Evolutionary conservation across 1,284 basidiomycete species (phyloP).

Genomic region (Irpex sp.): DNA sequence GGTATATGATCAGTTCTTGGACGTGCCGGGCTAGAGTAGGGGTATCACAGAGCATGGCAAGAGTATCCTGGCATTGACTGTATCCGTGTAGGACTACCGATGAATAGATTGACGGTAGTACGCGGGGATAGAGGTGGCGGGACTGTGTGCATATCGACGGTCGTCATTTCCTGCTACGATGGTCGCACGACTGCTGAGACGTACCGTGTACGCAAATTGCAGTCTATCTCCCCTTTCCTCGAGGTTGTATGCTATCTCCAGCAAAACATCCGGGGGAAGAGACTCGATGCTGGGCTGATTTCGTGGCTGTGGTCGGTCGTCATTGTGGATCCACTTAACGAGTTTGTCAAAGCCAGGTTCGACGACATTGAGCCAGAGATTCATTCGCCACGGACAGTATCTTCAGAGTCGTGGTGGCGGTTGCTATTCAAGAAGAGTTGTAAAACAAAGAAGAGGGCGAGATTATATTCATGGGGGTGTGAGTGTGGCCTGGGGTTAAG

Average conservation of each 20-base stretch:
- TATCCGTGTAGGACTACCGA: slow-evolving; percentile 46
- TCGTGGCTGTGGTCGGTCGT: not conserved
- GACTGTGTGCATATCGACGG: slow-evolving; percentile 22
- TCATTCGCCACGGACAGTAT: not conserved
- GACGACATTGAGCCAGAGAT: not conserved
- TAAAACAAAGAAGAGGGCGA: no score
- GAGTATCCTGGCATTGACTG: slow-evolving; percentile 54
- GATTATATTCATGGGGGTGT: not conserved
- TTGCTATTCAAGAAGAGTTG: not conserved
- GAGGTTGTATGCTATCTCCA: slow-evolving; percentile 54
- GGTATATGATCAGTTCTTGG: slow-evolving; percentile 46
- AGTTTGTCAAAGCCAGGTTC: not conserved
- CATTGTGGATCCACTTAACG: not conserved
- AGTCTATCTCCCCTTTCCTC: slow-evolving; percentile 47
- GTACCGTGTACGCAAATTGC: slow-evolving; percentile 50
- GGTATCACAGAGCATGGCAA: slow-evolving; percentile 51
- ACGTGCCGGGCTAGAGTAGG: slow-evolving; percentile 61
- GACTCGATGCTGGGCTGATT: slow-evolving; percentile 6
- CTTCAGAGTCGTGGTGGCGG: not conserved
- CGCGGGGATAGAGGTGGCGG: slow-evolving; percentile 40
- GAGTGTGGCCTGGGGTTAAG: not conserved
- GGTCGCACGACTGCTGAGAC: slow-evolving; percentile 16
- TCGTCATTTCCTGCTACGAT: not conserved
- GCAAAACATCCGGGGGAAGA: slow-evolving; percentile 44
- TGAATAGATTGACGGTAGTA: slow-evolving; percentile 55